phyloP scores from a whole-genome alignment of 257 asterid species.

The Dorcoceras hygrometricum region DNA sequence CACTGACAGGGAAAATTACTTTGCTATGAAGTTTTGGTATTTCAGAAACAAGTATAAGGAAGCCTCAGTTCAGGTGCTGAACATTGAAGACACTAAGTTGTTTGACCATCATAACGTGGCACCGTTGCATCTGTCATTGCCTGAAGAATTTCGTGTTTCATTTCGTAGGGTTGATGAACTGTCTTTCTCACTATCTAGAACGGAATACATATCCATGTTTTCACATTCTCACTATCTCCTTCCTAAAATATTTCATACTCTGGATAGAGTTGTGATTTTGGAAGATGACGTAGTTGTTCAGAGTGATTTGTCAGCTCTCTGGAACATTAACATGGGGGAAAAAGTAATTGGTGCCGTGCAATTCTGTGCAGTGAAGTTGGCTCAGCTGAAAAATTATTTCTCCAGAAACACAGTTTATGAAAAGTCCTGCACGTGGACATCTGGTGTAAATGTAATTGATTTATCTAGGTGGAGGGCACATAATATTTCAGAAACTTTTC shows the following conservation, averaged over 20 bases:
- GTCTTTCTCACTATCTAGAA: conserved; percentile 47
- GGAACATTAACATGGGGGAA: conserved; percentile 87
- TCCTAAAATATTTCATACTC: conserved; percentile 63
- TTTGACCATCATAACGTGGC: conserved; percentile 40
- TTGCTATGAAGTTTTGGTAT: conserved; percentile 90
- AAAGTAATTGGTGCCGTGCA: conserved; percentile 83
- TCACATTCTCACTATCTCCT: conserved; percentile 84
- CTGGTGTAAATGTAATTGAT: conserved; percentile 82
- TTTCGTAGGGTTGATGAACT: conserved; percentile 57
- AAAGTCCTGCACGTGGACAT: conserved; percentile 83
- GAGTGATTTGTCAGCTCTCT: conserved; percentile 80
- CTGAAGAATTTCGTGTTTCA: conserved; percentile 90
- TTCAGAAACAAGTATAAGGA: conserved; percentile 57
- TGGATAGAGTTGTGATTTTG: conserved; percentile 81
- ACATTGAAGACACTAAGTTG: conserved; percentile 70
- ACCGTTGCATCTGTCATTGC: conserved; percentile 58
- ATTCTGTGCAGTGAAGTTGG: conserved; percentile 63
- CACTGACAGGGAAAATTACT: conserved; percentile 83
- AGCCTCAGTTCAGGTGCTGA: conserved; percentile 84
- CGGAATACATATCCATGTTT: conserved; percentile 74
- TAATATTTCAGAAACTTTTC: conserved; percentile 57
- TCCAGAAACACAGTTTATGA: conserved; percentile 42
- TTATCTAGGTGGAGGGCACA: conserved; percentile 72
- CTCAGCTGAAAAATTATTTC: conserved; percentile 55
- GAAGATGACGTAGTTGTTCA: conserved; percentile 88